These are phyloP conservation scores for Fusarium sp. DNA, from an alignment of 2,329 filamentous ascomycete species.

Conservation along the genomic window DNA sequence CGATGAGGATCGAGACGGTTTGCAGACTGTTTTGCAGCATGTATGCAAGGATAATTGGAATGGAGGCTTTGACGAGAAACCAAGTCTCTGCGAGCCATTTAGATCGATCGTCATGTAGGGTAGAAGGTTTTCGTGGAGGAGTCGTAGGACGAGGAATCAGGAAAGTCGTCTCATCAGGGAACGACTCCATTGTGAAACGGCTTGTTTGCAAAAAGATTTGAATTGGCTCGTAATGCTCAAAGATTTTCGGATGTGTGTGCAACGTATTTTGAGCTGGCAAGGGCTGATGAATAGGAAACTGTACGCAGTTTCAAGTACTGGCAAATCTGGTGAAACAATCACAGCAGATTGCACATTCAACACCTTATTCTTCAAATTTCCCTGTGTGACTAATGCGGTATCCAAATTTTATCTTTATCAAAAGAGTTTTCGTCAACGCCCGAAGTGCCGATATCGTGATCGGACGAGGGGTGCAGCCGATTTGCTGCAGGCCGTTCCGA, in stretches of 20 bases:
- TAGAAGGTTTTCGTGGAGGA: background rate
- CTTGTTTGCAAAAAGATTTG: accelerated
- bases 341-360: too few relatives aligned
- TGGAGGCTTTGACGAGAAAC: conserved; percentile 73
- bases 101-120: background rate
- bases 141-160: conserved; percentile 19
- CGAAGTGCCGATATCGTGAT: background rate
- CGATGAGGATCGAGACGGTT: conserved; percentile 83
- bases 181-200: background rate
- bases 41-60: conserved; percentile 87
- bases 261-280: background rate
- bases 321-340: background rate
- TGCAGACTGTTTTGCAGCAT: conserved; percentile 88
- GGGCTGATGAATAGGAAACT: background rate
- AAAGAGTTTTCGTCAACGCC: background rate
- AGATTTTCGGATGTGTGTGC: background rate
- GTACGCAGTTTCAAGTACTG: background rate
- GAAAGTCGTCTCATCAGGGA: conserved; percentile 37
- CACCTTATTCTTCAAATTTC: background rate
- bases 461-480: background rate
- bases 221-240: background rate
- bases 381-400: background rate
- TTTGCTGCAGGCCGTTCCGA: background rate
- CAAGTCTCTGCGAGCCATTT: conserved; percentile 42
- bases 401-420: background rate